A percentile compares a stretch with the other conserved stretches of the same genome.
Conservation (phyloP, 169 alveolate genomes). For the Perkinsus olseni region DNA sequence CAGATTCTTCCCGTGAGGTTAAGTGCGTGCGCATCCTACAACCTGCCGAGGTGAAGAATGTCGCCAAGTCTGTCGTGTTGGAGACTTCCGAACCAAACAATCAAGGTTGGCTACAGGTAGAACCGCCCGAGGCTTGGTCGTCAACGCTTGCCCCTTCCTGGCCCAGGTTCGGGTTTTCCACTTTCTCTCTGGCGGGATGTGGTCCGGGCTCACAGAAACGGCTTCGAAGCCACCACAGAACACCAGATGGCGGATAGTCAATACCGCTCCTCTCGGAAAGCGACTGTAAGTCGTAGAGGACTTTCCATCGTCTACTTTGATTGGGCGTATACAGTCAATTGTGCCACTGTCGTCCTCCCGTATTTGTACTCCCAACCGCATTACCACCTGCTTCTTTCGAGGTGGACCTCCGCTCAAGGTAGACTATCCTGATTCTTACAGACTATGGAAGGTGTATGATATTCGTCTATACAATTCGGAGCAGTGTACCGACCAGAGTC, state of each 20-base stretch:
- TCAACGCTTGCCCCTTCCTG: neutral
- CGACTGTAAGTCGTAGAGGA: neutral
- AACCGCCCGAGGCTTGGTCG: neutral
- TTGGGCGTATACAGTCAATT: no score
- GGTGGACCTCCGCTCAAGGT: no score
- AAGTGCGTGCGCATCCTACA: neutral
- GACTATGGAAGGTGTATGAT: neutral
- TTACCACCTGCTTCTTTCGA: no score
- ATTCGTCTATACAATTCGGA: neutral
- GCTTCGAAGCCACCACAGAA: neutral
- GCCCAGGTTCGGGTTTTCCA: neutral
- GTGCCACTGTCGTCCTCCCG: no score
- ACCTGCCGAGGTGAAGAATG: neutral
- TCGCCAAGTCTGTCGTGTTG: neutral
- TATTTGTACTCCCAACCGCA: no score
- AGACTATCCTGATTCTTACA: no score
- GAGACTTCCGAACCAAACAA: neutral
- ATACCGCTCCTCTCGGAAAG: neutral
- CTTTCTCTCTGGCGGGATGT: neutral
- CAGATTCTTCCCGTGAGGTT: neutral
- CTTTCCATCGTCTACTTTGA: no score
- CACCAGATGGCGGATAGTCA: neutral
- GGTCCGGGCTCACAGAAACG: neutral
- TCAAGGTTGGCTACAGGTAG: neutral
- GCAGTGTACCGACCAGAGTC: neutral